Percentiles rank a stretch among this genome's conserved stretches.
These are phyloP conservation scores for Jackrogersella multiformis DNA, from an alignment of 495 filamentous ascomycete species.

Conservation along the genomic window DNA sequence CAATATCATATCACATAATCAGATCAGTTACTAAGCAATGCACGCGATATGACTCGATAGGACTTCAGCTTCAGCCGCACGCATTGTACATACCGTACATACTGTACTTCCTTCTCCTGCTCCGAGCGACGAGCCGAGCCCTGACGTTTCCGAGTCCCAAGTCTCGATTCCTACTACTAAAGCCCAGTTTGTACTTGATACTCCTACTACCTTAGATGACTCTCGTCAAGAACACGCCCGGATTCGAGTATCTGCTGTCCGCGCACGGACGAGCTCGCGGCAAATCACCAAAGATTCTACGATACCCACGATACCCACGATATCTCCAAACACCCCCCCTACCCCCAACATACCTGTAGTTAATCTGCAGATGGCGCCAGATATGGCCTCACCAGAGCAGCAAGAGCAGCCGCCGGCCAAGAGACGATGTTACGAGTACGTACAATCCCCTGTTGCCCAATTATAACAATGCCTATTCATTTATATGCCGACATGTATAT, in stretches of 20 bases:
- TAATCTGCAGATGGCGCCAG: background rate
- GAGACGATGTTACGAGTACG: conserved; percentile 41
- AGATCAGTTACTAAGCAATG: conserved; percentile 31
- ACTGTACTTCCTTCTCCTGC: conserved; percentile 64
- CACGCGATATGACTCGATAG: conserved; percentile 15
- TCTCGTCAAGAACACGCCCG: background rate
- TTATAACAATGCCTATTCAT: background rate
- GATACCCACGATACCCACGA: background rate
- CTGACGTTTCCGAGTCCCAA: conserved; percentile 47
- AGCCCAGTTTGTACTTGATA: conserved; percentile 44
- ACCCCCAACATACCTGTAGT: conserved; percentile 22
- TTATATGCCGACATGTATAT: too few species aligned
- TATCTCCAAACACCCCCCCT: conserved; percentile 31
- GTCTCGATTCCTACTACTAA: conserved; percentile 33
- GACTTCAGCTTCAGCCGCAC: conserved; percentile 9
- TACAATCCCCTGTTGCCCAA: background rate
- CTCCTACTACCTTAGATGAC: conserved; percentile 9
- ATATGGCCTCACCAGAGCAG: background rate
- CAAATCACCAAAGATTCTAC: conserved; percentile 8
- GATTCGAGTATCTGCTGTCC: conserved; percentile 17
- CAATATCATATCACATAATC: background rate
- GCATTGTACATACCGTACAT: too few species aligned
- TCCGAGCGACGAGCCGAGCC: conserved; percentile 64
- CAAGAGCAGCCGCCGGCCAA: conserved; percentile 34
- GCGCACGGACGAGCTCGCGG: conserved; percentile 15